Evolutionary conservation across 106 monocot genomes (phyloP).

Genomic region (Allium cepa): DNA sequence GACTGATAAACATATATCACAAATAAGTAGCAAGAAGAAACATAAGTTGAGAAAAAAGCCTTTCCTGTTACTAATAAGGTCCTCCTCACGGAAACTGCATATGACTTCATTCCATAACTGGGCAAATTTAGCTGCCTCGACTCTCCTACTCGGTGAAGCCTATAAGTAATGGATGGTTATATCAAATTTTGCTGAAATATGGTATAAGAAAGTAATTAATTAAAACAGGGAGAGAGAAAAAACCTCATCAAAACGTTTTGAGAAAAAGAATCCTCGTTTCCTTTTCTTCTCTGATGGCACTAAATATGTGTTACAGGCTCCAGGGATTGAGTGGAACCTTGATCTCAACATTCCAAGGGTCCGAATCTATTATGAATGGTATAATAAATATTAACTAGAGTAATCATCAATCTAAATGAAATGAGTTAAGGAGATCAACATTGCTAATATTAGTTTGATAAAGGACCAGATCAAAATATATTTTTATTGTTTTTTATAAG

Average conservation of each 20-base stretch:
- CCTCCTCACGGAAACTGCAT: slow-evolving; percentile 96
- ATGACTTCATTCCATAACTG: slow-evolving; percentile 99
- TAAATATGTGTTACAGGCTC: slow-evolving; percentile 79
- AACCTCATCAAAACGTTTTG: slow-evolving; percentile 86
- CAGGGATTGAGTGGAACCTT: slow-evolving; percentile 86
- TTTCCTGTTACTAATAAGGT: slow-evolving; percentile 94
- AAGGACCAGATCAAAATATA: no score
- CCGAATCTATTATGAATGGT: slow-evolving; percentile 49
- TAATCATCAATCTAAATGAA: neutral
- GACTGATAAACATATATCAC: slow-evolving; percentile 1
- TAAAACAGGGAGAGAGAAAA: neutral
- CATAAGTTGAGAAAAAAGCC: slow-evolving; percentile 8
- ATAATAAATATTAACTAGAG: neutral
- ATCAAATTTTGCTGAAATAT: neutral
- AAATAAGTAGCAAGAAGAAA: slow-evolving; percentile 1
- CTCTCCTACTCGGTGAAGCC: slow-evolving; percentile 88
- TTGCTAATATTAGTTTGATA: neutral
- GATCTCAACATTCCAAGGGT: slow-evolving; percentile 97
- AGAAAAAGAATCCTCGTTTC: slow-evolving; percentile 72
- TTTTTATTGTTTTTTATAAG: neutral
- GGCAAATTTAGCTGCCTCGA: slow-evolving; percentile 95
- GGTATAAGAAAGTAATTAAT: neutral
- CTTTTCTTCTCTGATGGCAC: slow-evolving; percentile 75
- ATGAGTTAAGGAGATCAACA: neutral
- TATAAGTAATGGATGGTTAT: slow-evolving; percentile 5